These are phyloP conservation scores for Entoloma clypeatum DNA, from an alignment of 1,284 basidiomycete genomes.

Conservation along the genomic window DNA sequence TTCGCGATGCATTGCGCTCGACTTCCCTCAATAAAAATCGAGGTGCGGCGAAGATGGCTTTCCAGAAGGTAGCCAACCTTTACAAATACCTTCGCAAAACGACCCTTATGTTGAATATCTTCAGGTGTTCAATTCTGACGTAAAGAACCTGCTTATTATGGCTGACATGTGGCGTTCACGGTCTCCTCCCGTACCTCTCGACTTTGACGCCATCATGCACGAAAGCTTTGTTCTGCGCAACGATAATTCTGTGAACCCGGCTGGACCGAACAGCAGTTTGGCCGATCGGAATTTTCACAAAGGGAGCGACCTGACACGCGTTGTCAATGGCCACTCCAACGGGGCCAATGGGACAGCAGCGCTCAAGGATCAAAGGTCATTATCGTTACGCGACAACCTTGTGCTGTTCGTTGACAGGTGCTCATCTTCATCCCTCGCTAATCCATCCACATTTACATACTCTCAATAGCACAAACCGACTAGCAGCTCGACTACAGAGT, in stretches of 20 bases:
- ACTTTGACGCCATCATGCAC: conserved; percentile 69
- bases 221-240: conserved; percentile 50
- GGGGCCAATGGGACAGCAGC: conserved; percentile 29
- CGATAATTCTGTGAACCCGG: conserved; percentile 16
- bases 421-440: conserved; percentile 13
- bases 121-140: conserved; percentile 87
- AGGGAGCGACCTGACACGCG: conserved; percentile 5
- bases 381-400: conserved; percentile 78
- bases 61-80: conserved; percentile 68
- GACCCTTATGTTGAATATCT: background rate
- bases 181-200: conserved; percentile 79
- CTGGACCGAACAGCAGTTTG: conserved; percentile 13
- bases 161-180: conserved; percentile 97
- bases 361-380: conserved; percentile 77
- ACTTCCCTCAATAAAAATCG: conserved; percentile 31
- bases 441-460: conserved; percentile 1
- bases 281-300: conserved; percentile 23
- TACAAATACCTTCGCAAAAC: background rate
- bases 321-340: conserved; percentile 15
- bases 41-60: conserved; percentile 69
- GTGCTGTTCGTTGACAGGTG: conserved; percentile 82
- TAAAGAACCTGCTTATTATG: conserved; percentile 89
- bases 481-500: conserved; percentile 70
- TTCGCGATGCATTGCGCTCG: conserved; percentile 63
- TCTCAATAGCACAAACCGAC: conserved; percentile 61